Evolutionary conservation across 1,284 basidiomycete species (phyloP), one percentile per base, ranked within the genome.

Genomic region (Rugiboletus extremiorientalis): DNA sequence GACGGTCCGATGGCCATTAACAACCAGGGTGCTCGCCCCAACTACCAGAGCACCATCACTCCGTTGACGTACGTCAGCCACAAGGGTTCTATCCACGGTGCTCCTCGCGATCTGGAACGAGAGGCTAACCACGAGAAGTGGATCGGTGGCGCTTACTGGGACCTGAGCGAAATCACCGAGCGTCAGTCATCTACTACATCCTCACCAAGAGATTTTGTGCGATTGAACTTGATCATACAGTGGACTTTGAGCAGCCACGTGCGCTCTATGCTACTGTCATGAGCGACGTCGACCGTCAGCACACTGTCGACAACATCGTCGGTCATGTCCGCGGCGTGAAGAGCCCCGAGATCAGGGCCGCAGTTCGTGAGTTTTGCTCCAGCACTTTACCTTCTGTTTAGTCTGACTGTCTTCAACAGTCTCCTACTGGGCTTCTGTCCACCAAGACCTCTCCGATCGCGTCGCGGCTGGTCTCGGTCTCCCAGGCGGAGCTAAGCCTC

Each of bases 191-290:
- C n/a, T 22, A n/a, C n/a, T n/a, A 15, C n/a, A n/a, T 31, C 44
- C n/a, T 38, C 15, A 16, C n/a, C 6, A 18, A 10, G 42, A 6
- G 31, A 31, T 12, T 45, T 25, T 9, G 1, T 30, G 9, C 55
- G 6, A 41, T 31, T 59, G 33, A 61, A 16, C 31, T 43, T 63
- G 38, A 43, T 37, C 27, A 12, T 31, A 54, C 68, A 88, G 85
- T 91, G 67, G 94, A 97, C 81, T 97, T 97, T 69, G 91, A 93
- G 76, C 93, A 95, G 69, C 93, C 95, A 10, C 85, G 93, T 57
- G 84, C 79, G 18, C 78, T 97, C 45, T 96, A 86, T 83, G 69
- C 75, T 60, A 87, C 85, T 66, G 94, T 96, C 27, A 89, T 93
- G 79, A 82, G 80, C 60, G 86, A 92, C 58, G 77, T 77, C 25